Base-by-base conservation (phyloP, 2,329 filamentous ascomycete genomes). In the Alternaria sp. region DNA sequence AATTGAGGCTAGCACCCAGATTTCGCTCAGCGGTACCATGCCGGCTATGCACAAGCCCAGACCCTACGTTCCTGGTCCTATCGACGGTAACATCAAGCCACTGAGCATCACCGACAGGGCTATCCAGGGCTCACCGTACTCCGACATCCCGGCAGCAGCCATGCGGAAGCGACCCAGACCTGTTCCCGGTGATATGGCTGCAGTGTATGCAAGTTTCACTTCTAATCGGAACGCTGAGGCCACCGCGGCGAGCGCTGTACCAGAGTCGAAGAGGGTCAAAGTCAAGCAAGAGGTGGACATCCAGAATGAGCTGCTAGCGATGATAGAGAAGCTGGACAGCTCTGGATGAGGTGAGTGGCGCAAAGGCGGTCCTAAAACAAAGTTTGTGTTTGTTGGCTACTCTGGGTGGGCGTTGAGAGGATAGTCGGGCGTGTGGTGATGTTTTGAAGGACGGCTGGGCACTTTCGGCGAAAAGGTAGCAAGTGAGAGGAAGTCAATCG, bases 71-170 rank as follows among this genome's bases (percentile, higher is more conserved):
- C 5, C 45, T 12, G 45, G 23, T 8, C 45, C 45, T 20, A 20
- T 50, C 5, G n/a, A 58, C 7, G 30, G 45, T 12, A 43, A 18
- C 5, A 21, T 30, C 10, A 44, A 28, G 12, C 30, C 45, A 21
- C 23, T 28, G 12, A 18, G 45, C 18, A 23, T 50, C 6, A 6
- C 12, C 14, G 5, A 25, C 6, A 50, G 28, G n/a, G 30, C 23
- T 4, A 23, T 51, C 3, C 58, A 51, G n/a, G 51, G 53, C 44
- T 57, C 53, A 5, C 53, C 45, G 10, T 56, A 51, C n/a, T 25
- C 46, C 8, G 14, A 61, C 9, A 11, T 51, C n/a, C 58, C 58
- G 1, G 26, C 44, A 10, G 30, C 53, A 10, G n/a, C 23, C 8
- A 47, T 56, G 15, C 33, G 58, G 14, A 50, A 26, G 18, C 53